Base-by-base conservation (phyloP, 495 filamentous ascomycete genomes). In the Trichoderma gamsii region DNA sequence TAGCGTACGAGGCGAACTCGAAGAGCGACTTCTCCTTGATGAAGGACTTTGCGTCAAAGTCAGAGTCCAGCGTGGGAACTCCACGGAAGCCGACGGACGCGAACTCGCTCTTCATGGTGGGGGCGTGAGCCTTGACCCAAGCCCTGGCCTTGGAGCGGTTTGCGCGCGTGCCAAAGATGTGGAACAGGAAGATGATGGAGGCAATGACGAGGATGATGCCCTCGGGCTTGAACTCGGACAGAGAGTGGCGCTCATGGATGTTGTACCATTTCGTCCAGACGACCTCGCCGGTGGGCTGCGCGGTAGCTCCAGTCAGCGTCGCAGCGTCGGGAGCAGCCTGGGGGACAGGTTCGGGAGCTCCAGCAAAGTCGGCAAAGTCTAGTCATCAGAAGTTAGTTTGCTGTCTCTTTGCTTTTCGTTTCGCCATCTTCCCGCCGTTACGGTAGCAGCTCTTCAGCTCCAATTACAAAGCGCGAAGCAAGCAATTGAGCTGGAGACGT, bases 211-310 rank as follows among this genome's bases (percentile, higher is more conserved):
- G 80, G 72, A 98, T 90, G 77, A 94, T 79, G 59, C 91, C 88
- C 81, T 99, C 95, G 74, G 88, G 83, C 77, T 88, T 85, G 83
- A 99, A 99, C 73, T 99, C 95, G 70, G 78, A 79, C 64, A 88
- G 81, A 13, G 84, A 86, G 71, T 90, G 84, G 71, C 95, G 91
- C 85, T 99, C 93, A 85, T 94, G 95, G 38, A 99, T 82, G 44
- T 92, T 91, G 80, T 98, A 99, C 95, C 95, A 98, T 81, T 91
- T 92, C 56, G 95, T 97, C 77, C 90, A 96, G 15, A 91, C 87
- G 32, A 76, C 77, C 43, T 76, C 72, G 66, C 82, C 84, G 65
- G 84, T 78, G 43, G 82, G 80, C 70, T 82, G 79, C 25, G 77
- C 66, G 41, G 74, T 69, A 56, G 76, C 72, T 46, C 75, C 49